Evolutionary conservation across 129 eudicot species (phyloP).

Genomic region (Saposhnikovia divaricata): DNA sequence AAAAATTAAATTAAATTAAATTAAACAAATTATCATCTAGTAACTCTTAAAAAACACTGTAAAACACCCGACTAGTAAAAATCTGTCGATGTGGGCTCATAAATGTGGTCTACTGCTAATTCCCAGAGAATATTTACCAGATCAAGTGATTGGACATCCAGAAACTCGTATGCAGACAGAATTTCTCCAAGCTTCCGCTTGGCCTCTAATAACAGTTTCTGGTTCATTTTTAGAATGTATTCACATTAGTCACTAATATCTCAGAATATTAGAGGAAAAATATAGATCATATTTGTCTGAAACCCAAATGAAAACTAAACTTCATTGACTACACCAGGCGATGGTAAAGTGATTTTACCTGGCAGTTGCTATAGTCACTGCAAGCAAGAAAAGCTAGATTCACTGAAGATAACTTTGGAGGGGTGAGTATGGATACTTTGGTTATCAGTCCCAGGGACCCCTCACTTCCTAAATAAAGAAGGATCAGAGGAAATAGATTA

Average conservation of each 20-base stretch:
- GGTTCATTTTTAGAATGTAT: slow-evolving; percentile 10
- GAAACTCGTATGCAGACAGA: slow-evolving; percentile 92
- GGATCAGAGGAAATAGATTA: slow-evolving; percentile 7
- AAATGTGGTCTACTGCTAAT: neutral
- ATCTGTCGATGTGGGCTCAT: neutral
- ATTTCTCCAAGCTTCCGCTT: slow-evolving; percentile 86
- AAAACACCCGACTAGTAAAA: neutral
- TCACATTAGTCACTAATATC: neutral
- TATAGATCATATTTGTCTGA: neutral
- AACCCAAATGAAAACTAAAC: neutral
- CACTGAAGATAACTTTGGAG: slow-evolving; percentile 74
- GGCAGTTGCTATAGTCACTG: slow-evolving; percentile 81
- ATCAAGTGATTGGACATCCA: slow-evolving; percentile 75
- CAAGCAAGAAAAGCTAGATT: slow-evolving; percentile 95
- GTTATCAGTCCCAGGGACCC: slow-evolving; percentile 89
- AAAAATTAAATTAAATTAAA: neutral
- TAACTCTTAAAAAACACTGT: neutral
- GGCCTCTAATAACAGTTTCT: slow-evolving; percentile 83
- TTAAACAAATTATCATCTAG: neutral
- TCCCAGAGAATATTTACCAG: slow-evolving; percentile 37
- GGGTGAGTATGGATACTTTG: slow-evolving; percentile 87
- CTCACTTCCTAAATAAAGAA: slow-evolving; percentile 68
- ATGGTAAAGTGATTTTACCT: slow-evolving; percentile 38
- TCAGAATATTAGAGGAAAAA: neutral
- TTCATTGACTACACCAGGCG: neutral